phyloP scores from a whole-genome alignment of 2,329 filamentous ascomycete species.

The Fusarium sp. region DNA sequence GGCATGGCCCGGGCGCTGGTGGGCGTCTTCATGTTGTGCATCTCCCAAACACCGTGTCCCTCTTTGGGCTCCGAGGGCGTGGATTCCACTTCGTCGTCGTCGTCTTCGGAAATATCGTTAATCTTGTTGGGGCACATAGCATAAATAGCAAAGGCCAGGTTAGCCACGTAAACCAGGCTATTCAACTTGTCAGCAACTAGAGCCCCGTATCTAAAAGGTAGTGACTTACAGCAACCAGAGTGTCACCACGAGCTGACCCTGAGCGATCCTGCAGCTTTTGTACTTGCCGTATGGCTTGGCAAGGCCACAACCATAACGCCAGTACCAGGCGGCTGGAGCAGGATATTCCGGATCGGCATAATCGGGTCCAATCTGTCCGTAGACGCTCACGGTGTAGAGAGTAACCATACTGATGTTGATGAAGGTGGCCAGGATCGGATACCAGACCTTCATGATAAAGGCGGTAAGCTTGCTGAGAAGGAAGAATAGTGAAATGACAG shows the following conservation, averaged over 20 bases:
- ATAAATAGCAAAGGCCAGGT: conserved; percentile 66
- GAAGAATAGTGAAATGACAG: conserved; percentile 77
- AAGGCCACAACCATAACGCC: conserved; percentile 71
- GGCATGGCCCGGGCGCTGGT: conserved; percentile 50
- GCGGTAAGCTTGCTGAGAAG: conserved; percentile 73
- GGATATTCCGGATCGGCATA: conserved; percentile 69
- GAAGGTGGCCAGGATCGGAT: conserved; percentile 68
- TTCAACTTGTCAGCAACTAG: background rate
- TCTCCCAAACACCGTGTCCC: conserved; percentile 61
- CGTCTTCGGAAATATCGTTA: conserved; percentile 56
- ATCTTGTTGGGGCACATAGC: conserved; percentile 64
- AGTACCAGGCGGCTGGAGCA: conserved; percentile 75
- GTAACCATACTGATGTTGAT: conserved; percentile 64
- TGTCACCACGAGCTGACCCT: conserved; percentile 69
- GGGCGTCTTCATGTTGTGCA: conserved; percentile 59
- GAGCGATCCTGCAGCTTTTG: conserved; percentile 71
- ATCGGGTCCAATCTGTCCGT: conserved; percentile 77
- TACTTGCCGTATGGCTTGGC: conserved; percentile 62
- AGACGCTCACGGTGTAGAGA: conserved; percentile 71
- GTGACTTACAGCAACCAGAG: conserved; percentile 71
- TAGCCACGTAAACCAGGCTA: conserved; percentile 67
- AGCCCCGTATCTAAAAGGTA: background rate
- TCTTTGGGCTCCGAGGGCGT: conserved; percentile 49
- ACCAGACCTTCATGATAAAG: conserved; percentile 75
- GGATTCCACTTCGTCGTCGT: conserved; percentile 54